Evolutionary conservation across 306 rosid species (phyloP).

Genomic region (Comarum palustre): DNA sequence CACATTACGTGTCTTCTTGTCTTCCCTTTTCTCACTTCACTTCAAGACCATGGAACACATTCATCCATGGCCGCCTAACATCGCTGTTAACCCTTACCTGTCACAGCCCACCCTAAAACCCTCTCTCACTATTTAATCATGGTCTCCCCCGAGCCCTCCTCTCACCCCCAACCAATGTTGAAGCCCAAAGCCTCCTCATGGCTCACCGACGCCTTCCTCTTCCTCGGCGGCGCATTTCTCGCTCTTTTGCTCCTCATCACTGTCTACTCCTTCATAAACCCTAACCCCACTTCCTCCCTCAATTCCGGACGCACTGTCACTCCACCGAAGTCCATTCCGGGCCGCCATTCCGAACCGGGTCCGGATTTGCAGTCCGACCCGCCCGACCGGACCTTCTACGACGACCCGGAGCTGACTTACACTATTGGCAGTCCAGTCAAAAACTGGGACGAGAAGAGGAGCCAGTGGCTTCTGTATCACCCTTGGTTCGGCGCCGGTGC

Average conservation of each 20-base stretch:
- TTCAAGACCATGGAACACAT: not conserved
- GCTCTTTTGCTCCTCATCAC: constrained; percentile 60
- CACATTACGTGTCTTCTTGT: no score
- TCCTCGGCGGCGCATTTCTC: constrained; percentile 55
- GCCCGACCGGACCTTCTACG: constrained; percentile 53
- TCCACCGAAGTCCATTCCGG: not conserved
- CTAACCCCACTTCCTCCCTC: constrained; percentile 23
- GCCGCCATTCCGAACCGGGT: not conserved
- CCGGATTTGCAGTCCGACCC: constrained; percentile 38
- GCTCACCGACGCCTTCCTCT: constrained; percentile 47
- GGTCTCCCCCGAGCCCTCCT: constrained; percentile 40
- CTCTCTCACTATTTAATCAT: constrained; percentile 18
- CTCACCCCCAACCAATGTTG: constrained; percentile 38
- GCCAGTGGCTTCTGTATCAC: constrained; percentile 55
- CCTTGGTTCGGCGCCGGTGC: constrained; percentile 49
- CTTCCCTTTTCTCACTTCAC: not conserved
- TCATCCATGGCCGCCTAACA: not conserved
- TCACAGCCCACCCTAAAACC: not conserved
- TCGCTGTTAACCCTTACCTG: not conserved
- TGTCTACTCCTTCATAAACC: constrained; percentile 38
- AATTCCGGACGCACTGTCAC: not conserved
- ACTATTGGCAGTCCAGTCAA: constrained; percentile 44
- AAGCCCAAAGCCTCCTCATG: constrained; percentile 42
- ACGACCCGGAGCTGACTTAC: constrained; percentile 57
- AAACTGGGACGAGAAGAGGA: constrained; percentile 70